A percentile compares a stretch with the other conserved stretches of the same genome.
phyloP scores from a whole-genome alignment of 2,329 filamentous ascomycete genomes.

The Colletotrichum sp. region DNA sequence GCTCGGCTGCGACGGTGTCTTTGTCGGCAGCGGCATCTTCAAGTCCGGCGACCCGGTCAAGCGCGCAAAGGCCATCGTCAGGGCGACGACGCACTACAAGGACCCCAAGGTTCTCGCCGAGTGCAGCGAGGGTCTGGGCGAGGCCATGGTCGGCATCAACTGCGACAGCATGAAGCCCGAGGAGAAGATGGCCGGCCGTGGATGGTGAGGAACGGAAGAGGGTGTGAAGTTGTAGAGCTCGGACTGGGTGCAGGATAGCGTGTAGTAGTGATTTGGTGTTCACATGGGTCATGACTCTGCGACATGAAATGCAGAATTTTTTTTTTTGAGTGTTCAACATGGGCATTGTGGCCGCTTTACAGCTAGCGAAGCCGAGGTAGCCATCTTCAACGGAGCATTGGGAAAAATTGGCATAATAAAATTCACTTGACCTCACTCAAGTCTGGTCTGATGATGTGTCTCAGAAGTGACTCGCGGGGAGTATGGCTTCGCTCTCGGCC shows the following conservation, averaged over 20 bases:
- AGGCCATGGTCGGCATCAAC: constrained; percentile 98
- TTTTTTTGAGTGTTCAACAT: constrained; percentile 1
- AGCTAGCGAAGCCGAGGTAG: background rate
- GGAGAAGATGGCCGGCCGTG: constrained; percentile 84
- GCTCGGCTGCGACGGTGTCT: constrained; percentile 95
- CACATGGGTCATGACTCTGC: constrained; percentile 16
- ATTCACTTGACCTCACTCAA: background rate
- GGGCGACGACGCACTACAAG: constrained; percentile 88
- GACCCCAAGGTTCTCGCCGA: constrained; percentile 86
- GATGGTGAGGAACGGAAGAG: constrained; percentile 67
- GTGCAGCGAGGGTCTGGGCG: constrained; percentile 87
- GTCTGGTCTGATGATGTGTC: background rate
- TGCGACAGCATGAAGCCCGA: constrained; percentile 75
- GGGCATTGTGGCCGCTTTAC: constrained; percentile 11
- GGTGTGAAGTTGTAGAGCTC: background rate
- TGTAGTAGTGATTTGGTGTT: background rate
- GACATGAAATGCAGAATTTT: constrained; percentile 12
- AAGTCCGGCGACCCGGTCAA: constrained; percentile 91
- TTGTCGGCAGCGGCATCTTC: constrained; percentile 97
- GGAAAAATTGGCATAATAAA: constrained; percentile 2
- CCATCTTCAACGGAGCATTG: constrained; percentile 5
- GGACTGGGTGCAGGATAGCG: background rate
- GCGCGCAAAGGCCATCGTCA: constrained; percentile 92
- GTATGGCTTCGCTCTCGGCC: background rate
- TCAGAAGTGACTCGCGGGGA: background rate